These are phyloP conservation scores for Penicillium odoratum DNA, from an alignment of 495 filamentous ascomycete genomes.

Conservation along the genomic window DNA sequence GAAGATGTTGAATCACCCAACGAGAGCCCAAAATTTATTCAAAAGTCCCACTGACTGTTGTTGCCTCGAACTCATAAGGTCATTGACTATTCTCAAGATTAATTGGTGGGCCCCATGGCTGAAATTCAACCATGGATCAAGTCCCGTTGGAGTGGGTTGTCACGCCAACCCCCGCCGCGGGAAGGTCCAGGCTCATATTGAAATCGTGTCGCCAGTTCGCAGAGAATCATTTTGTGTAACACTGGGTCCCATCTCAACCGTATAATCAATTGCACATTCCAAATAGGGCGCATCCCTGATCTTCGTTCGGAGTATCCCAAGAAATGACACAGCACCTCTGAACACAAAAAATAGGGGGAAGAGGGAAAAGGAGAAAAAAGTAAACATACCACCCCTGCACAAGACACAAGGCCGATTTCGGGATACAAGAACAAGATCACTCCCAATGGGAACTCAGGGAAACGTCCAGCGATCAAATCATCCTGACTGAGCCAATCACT, in stretches of 20 bases:
- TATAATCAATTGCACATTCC: not conserved
- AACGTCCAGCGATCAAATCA: not conserved
- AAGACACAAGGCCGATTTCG: conserved; percentile 3
- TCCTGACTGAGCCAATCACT: conserved; percentile 8
- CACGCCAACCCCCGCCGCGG: conserved; percentile 11
- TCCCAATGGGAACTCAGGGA: conserved; percentile 6
- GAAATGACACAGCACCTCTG: not conserved
- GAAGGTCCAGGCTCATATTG: not conserved
- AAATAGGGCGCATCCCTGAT: not conserved
- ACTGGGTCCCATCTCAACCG: not conserved
- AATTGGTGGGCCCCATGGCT: conserved; percentile 8
- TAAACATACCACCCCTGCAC: not conserved
- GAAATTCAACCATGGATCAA: conserved; percentile 4
- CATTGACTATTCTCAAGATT: conserved; percentile 1
- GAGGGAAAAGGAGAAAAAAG: not conserved
- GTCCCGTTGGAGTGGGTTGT: not conserved
- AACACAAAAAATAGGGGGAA: not conserved
- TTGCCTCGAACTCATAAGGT: not conserved
- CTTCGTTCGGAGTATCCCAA: not conserved
- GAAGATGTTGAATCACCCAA: not conserved
- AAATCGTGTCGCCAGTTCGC: conserved; percentile 13
- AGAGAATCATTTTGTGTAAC: not conserved
- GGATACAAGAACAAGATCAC: not conserved
- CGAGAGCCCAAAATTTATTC: not conserved
- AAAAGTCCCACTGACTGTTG: not conserved